Evolutionary conservation across 2,329 filamentous ascomycete genomes (phyloP), one percentile per base, ranked within the genome.

Genomic region (Pestalotiopsis fici): DNA sequence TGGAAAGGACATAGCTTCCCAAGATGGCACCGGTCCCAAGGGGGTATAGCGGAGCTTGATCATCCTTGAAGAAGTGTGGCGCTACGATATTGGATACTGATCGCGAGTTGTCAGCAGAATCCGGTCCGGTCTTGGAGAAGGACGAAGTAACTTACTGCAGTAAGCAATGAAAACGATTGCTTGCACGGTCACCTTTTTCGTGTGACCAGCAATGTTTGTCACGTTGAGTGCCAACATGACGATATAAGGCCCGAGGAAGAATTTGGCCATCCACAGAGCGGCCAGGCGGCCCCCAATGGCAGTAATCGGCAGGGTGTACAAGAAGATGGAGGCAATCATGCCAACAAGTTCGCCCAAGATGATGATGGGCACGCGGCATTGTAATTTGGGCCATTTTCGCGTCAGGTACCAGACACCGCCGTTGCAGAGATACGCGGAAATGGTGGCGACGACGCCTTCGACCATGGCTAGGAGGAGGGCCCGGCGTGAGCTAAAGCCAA

Each of bases 161-260:
- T 87, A 87, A 0, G 86, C 87, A 11, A 90, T 79, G 78, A 88
- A 90, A 2, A 89, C 80, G 66, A 88, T 83, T 1, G 86, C 87
- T 25, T 88, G 89, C n/a, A 87, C 88, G 28, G 90, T 85, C 57
- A 90, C 87, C 73, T 91, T 89, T 73, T 90, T 90, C 1, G 87
- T 88, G 69, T 89, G 86, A 0, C 87, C 87, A 1, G 80, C 82
- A 0, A 81, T 83, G 70, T 87, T 87, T 43, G 83, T 82, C 0
- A 83, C 85, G 55, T 82, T 82, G 67, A 86, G 79, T 1, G 81
- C 82, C 0, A 86, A 76, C 2, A 72, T 67, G 25, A 67, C 54
- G 28, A 67, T 67, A 39, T 65, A 67, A 11, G 66, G 66, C 6
- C 66, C 66, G 39, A 67, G 63, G 39, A 67, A 67, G 56, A 67